Conservation (phyloP, 2,329 filamentous ascomycete species). For the Aspergillus sp. region DNA sequence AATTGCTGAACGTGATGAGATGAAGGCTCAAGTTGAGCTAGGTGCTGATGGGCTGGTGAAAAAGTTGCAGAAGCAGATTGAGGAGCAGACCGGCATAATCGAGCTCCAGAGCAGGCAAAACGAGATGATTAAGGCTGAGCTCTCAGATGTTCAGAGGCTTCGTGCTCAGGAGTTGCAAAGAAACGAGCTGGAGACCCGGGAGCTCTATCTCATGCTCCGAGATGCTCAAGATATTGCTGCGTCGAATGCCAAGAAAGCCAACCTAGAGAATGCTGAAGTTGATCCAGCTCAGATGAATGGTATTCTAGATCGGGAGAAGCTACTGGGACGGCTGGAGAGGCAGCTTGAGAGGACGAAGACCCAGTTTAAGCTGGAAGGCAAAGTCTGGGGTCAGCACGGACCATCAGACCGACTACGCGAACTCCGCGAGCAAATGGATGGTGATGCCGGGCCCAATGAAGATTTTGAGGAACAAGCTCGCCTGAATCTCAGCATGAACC, state of each 20-base stretch:
- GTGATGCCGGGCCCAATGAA: constrained; percentile 52
- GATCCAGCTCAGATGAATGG: constrained; percentile 81
- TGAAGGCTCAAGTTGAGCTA: constrained; percentile 82
- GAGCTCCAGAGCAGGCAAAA: constrained; percentile 83
- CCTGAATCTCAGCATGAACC: constrained; percentile 67
- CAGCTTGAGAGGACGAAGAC: constrained; percentile 97
- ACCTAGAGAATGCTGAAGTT: constrained; percentile 60
- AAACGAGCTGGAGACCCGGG: constrained; percentile 92
- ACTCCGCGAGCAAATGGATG: constrained; percentile 92
- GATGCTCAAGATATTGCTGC: constrained; percentile 96
- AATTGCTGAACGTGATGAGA: constrained; percentile 93
- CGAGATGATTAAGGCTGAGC: constrained; percentile 83
- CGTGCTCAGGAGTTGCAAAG: constrained; percentile 88
- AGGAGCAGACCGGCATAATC: constrained; percentile 88
- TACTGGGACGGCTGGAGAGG: constrained; percentile 92
- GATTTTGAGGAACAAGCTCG: constrained; percentile 56
- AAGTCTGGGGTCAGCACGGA: constrained; percentile 81
- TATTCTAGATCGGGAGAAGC: constrained; percentile 85
- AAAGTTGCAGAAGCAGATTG: constrained; percentile 90
- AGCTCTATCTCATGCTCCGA: constrained; percentile 95
- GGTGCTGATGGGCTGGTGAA: constrained; percentile 91
- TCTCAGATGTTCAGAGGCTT: constrained; percentile 81
- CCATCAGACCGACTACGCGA: constrained; percentile 91
- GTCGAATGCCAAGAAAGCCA: constrained; percentile 70
- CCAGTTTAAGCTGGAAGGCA: constrained; percentile 93